Base-by-base conservation (phyloP, 352 stramenopile species). In the Phytophthora hybrid region DNA sequence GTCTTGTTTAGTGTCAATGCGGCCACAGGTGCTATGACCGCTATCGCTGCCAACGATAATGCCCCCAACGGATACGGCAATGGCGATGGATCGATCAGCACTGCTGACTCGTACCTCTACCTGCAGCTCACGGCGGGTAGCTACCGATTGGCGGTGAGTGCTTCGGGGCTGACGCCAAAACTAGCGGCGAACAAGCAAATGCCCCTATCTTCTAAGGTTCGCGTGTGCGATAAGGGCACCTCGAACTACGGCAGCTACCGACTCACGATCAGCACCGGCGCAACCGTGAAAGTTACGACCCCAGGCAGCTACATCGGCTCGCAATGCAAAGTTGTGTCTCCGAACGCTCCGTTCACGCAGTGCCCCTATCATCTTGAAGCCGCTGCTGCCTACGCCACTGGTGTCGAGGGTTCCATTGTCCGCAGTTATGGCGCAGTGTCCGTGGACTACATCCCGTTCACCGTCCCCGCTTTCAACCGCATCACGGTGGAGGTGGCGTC, bases 181-280 rank as follows among this genome's bases (percentile, higher is more conserved):
- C 65, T 87, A 41, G 85, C 85, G 1, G 53, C 82, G 0, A 64
- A 71, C 26, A 89, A 89, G 59, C 49, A 55, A 23, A 91, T 89
- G 58, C 67, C 73, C 0, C 56, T 84, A 19, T 85, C 82, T 2
- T 55, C 58, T 4, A 58, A 62, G 10, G 76, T 89, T 14, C 80
- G 75, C 5, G 73, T 90, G 34, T 92, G 87, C 71, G 73, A 81
- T 46, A 57, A 73, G 2, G 57, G 59, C n/a, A 74, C 86, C 11
- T 90, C 84, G 19, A 92, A 89, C 65, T 93, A 90, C 49, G 87
- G 87, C 34, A 94, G 56, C 77, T 93, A 93, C 63, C 77, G 81
- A 9, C 66, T 92, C 13, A 92, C 85, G 0, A 78, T 93, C 66
- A 81, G 73, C 0, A 82, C 80, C 16, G 76, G 65, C 0, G 74